Evolutionary conservation across 345 rosid genomes (phyloP).

Genomic region (Psidium guajava): DNA sequence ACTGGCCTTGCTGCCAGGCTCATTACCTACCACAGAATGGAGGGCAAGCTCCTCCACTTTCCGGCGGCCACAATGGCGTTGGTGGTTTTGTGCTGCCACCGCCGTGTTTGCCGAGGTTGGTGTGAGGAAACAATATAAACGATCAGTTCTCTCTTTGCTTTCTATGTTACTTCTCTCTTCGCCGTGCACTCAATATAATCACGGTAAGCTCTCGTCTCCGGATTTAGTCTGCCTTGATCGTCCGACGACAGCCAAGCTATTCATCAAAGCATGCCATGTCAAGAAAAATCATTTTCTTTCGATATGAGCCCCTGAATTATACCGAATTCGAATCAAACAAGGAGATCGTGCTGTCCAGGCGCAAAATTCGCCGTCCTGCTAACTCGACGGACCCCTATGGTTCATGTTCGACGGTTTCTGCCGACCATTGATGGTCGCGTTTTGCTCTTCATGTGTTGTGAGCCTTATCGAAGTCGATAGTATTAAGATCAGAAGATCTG

Average conservation of each 20-base stretch:
- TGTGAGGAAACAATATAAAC: neutral
- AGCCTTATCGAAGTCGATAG: neutral
- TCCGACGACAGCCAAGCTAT: neutral
- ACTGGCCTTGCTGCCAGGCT: neutral
- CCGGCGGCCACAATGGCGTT: neutral
- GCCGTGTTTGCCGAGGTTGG: neutral
- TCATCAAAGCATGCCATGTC: neutral
- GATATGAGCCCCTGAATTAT: accelerated
- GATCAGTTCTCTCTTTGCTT: neutral
- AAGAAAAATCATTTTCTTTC: neutral
- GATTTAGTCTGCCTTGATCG: neutral
- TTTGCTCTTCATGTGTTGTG: neutral
- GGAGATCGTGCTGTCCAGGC: neutral
- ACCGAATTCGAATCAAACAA: neutral
- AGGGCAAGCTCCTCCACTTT: neutral
- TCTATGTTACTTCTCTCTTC: neutral
- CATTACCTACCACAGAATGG: neutral
- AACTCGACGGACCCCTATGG: neutral
- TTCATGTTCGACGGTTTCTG: neutral
- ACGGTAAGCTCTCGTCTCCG: neutral
- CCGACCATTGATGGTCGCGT: neutral
- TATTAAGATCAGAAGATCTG: neutral
- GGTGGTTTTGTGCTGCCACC: neutral
- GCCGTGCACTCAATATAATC: neutral
- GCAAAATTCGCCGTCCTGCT: neutral